Base-by-base conservation (phyloP, 2,329 filamentous ascomycete species). In the Colletotrichum coccodes region DNA sequence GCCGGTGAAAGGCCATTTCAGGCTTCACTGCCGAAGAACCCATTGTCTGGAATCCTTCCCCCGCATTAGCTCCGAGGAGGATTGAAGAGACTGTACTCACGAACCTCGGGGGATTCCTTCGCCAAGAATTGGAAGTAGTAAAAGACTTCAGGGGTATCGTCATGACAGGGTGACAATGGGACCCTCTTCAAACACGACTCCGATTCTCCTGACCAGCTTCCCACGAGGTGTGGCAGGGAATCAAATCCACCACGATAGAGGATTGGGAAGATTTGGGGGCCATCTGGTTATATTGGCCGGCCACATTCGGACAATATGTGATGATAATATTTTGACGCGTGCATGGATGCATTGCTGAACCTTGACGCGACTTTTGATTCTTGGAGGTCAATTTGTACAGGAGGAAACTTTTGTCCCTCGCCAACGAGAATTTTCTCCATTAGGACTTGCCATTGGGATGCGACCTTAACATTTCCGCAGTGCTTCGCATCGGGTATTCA, bases 181-280 rank as follows among this genome's bases (percentile, higher is more conserved):
- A 47, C 61, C 38, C 40, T 65, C 47, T 40, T 56, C 54, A 56
- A 65, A 56, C 49, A 52, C 53, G 14, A 46, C 46, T 18, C 54
- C 49, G 60, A 60, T 56, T 46, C 34, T 42, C 28, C 59, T 30
- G 38, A 44, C 65, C 61, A 46, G 61, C 61, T 60, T 68, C 61
- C 65, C 65, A 68, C 65, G 61, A 60, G 61, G 65, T 34, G 14
- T 21, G 32, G 53, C 61, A 68, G 42, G 65, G 65, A 32, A 60
- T n/a, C 5, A 49, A 34, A 56, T 52, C 54, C 65, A 65, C 42
- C 40, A n/a, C 21, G 14, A 28, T 44, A 26, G 30, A 53, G 1
- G 9, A 52, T 26, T 30, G 38, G 18, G 38, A 57, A 34, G 42
- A 56, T 46, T 56, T 53, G 65, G 61, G 44, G 54, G 61, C 54